A percentile compares a stretch with the other conserved stretches of the same genome.
phyloP scores from a whole-genome alignment of 2,329 filamentous ascomycete genomes.

The Cercospora berteroae region DNA sequence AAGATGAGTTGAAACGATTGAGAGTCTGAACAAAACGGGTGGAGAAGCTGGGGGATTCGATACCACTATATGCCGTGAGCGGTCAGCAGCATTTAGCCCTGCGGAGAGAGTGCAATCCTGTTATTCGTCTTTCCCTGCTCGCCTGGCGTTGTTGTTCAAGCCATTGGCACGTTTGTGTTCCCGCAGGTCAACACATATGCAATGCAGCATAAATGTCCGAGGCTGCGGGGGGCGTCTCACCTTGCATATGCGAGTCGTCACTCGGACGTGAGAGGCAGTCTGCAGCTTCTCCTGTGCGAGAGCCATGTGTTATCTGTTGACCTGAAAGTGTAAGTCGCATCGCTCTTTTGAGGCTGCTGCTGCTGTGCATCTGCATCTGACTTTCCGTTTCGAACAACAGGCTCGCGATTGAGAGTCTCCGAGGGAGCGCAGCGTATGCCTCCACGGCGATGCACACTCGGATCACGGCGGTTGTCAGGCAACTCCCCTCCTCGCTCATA shows the following conservation, averaged over 20 bases:
- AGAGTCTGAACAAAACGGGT: neutral
- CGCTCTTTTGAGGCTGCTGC: neutral
- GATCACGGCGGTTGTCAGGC: neutral
- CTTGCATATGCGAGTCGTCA: neutral
- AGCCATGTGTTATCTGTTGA: neutral
- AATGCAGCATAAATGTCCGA: conserved; percentile 6
- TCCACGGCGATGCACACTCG: neutral
- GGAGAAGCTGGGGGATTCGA: neutral
- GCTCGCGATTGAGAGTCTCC: neutral
- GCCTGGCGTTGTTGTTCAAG: neutral
- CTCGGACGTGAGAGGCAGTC: neutral
- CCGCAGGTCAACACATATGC: neutral
- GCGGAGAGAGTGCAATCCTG: neutral
- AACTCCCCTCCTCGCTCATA: no score
- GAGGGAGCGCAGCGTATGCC: neutral
- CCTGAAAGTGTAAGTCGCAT: neutral
- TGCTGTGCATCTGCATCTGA: neutral
- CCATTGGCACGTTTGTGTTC: neutral
- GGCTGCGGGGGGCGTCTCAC: neutral
- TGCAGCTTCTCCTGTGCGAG: neutral
- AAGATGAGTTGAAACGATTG: neutral
- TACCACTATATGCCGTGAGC: neutral
- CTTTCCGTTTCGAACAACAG: neutral
- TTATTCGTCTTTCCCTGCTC: neutral
- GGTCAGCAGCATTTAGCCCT: neutral